Conservation (phyloP, 2,329 filamentous ascomycete species). For the Microsporum ferrugineum region DNA sequence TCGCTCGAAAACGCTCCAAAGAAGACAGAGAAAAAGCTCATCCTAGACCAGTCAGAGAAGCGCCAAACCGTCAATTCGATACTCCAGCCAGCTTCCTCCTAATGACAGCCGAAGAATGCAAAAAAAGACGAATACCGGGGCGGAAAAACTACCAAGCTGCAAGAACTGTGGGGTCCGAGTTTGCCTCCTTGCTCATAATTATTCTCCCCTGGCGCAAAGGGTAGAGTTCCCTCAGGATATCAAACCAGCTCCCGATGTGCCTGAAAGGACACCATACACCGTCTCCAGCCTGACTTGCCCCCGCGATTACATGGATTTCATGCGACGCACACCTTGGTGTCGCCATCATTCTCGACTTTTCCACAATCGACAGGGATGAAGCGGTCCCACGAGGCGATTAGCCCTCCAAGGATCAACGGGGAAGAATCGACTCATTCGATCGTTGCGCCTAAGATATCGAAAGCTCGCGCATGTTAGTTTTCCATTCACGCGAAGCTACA, state of each 20-base stretch:
- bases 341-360: neutral
- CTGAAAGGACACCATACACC: neutral
- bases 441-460: slow-evolving; percentile 27
- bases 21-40: neutral
- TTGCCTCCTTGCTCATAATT: neutral
- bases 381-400: slow-evolving; percentile 2
- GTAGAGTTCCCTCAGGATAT: neutral
- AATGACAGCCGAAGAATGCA: neutral
- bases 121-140: neutral
- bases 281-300: neutral
- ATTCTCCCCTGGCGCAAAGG: neutral
- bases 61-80: neutral
- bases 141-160: slow-evolving; percentile 1
- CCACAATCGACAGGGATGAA: slow-evolving; percentile 1
- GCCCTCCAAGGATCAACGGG: neutral
- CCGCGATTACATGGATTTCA: neutral
- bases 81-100: neutral
- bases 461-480: slow-evolving; percentile 32
- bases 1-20: neutral
- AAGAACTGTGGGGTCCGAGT: neutral
- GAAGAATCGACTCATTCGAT: neutral
- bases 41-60: neutral
- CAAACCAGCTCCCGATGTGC: neutral
- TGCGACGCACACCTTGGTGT: neutral
- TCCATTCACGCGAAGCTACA: slow-evolving; percentile 9